phyloP scores from a whole-genome alignment of 768 basidiomycete species.

The Rickenella mellea region DNA sequence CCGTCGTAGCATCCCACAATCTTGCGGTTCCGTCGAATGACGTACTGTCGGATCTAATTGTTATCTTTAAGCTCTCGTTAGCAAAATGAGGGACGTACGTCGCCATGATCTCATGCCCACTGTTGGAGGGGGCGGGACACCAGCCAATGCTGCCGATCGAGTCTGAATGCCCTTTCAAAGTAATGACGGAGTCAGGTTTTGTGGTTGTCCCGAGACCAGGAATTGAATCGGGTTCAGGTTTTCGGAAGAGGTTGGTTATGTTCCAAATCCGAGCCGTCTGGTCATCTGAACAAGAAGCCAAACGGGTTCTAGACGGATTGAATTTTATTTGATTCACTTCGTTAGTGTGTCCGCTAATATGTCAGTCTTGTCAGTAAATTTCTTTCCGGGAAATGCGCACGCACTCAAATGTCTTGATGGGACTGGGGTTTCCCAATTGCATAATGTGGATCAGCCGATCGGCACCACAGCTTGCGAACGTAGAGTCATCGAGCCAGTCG shows the following conservation, averaged over 20 bases:
- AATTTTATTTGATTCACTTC: conserved; percentile 75
- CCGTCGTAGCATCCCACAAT: conserved; percentile 78
- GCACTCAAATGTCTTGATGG: conserved; percentile 55
- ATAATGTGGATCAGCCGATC: conserved; percentile 57
- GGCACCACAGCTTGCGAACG: conserved; percentile 67
- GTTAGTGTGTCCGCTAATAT: conserved; percentile 54
- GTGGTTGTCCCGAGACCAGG: conserved; percentile 21
- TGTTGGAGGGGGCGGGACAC: conserved; percentile 46
- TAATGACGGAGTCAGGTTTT: conserved; percentile 31
- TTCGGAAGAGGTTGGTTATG: conserved; percentile 34
- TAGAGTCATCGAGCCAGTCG: conserved; percentile 66
- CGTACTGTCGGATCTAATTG: conserved; percentile 32
- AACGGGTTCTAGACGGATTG: conserved; percentile 51
- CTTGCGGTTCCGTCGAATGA: conserved; percentile 77
- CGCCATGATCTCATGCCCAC: conserved; percentile 52
- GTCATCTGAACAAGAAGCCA: conserved; percentile 82
- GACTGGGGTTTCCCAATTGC: conserved; percentile 39
- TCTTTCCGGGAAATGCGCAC: conserved; percentile 15
- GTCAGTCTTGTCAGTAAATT: conserved; percentile 3
- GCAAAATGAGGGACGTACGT: conserved; percentile 39
- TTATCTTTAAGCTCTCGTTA: no score
- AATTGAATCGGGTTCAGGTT: conserved; percentile 1
- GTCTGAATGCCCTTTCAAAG: conserved; percentile 56
- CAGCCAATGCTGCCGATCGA: conserved; percentile 61
- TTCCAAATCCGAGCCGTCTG: conserved; percentile 71